phyloP scores from a whole-genome alignment of 1,139 yeast genomes.

The Komagataea norvegica region DNA sequence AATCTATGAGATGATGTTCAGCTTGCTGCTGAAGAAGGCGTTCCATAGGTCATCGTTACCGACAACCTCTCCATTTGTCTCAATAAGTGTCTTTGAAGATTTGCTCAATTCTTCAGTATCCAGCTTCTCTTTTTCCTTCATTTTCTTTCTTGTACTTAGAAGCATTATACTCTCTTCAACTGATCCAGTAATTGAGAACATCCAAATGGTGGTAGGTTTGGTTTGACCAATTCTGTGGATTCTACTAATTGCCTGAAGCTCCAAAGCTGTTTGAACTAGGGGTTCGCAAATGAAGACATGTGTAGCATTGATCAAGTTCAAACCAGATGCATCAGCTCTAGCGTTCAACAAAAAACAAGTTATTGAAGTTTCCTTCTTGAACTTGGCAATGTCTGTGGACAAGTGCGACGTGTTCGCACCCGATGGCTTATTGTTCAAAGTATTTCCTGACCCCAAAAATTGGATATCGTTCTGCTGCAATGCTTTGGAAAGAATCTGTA shows the following conservation, averaged over 20 bases:
- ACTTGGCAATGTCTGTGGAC: slow-evolving; percentile 55
- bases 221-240: slow-evolving; percentile 91
- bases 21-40: slow-evolving; percentile 40
- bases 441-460: slow-evolving; percentile 32
- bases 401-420: too few species aligned
- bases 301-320: slow-evolving; percentile 85
- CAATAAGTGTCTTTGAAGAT: slow-evolving; percentile 35
- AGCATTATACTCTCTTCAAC: slow-evolving; percentile 83
- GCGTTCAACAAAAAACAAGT: slow-evolving; percentile 85
- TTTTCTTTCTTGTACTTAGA: slow-evolving; percentile 20
- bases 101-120: slow-evolving; percentile 40
- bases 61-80: slow-evolving; percentile 52
- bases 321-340: slow-evolving; percentile 81
- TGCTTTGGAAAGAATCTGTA: slow-evolving; percentile 65
- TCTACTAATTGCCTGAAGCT: slow-evolving; percentile 86
- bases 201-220: slow-evolving; percentile 80
- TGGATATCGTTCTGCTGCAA: slow-evolving; percentile 53
- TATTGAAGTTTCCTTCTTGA: slow-evolving; percentile 59
- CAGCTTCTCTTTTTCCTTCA: slow-evolving; percentile 25
- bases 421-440: slow-evolving; percentile 9
- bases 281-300: slow-evolving; percentile 92
- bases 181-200: slow-evolving; percentile 75
- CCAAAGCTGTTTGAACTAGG: slow-evolving; percentile 79
- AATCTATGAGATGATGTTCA: neutral
- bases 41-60: slow-evolving; percentile 55